These are phyloP conservation scores for Fusarium dimerum DNA, from an alignment of 2,329 filamentous ascomycete species.

Conservation along the genomic window DNA sequence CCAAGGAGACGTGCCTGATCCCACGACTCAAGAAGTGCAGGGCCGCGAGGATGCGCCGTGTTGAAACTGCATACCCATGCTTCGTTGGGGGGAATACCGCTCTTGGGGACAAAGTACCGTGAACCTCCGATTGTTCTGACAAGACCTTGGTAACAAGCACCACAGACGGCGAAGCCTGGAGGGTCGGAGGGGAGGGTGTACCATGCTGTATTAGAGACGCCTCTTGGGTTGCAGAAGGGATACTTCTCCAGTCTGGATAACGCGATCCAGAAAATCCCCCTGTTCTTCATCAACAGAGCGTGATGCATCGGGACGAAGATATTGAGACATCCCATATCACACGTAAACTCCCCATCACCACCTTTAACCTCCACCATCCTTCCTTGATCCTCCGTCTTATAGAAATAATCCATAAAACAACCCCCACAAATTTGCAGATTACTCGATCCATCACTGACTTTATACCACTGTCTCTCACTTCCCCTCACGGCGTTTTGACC, in stretches of 20 bases:
- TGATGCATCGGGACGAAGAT: slow-evolving; percentile 32
- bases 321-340: slow-evolving; percentile 34
- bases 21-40: slow-evolving; percentile 22
- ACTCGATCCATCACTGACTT: slow-evolving; percentile 23
- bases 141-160: slow-evolving; percentile 36
- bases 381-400: slow-evolving; percentile 30
- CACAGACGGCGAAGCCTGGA: slow-evolving; percentile 37
- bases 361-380: slow-evolving; percentile 23
- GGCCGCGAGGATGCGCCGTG: slow-evolving; percentile 29
- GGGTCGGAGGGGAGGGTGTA: slow-evolving; percentile 36
- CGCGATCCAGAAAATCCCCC: slow-evolving; percentile 36
- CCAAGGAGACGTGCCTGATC: slow-evolving; percentile 32
- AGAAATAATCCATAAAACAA: slow-evolving; percentile 41
- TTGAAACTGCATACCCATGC: slow-evolving; percentile 38
- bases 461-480: slow-evolving; percentile 35
- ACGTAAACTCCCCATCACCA: slow-evolving; percentile 24
- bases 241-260: slow-evolving; percentile 28
- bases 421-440: slow-evolving; percentile 36
- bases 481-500: slow-evolving; percentile 16
- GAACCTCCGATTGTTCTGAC: slow-evolving; percentile 33
- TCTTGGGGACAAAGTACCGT: slow-evolving; percentile 31
- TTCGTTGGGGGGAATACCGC: slow-evolving; percentile 9
- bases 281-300: slow-evolving; percentile 32
- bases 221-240: slow-evolving; percentile 32
- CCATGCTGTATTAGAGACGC: slow-evolving; percentile 34